Base-by-base conservation (phyloP, 129 eudicot genomes). In the Erigeron canadensis region DNA sequence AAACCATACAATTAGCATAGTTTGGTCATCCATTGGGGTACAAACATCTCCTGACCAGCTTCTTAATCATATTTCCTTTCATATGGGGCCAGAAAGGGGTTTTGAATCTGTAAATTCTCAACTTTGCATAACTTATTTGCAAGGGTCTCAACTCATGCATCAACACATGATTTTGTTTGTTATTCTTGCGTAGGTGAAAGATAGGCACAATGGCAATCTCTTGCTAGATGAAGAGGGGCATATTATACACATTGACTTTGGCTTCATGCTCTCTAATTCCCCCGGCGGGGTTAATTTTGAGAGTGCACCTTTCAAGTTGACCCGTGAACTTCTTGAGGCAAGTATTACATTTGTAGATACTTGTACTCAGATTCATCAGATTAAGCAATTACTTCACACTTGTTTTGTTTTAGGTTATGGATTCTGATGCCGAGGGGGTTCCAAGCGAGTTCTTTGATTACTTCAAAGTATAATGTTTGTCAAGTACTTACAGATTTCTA, bases 221-320 rank as follows among this genome's bases (percentile, higher is more conserved):
- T 80, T 95, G 86, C 82, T 95, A 82, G 99, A 95, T 81, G 99
- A 95, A 76, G 99, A 95, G 76, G 99, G 99, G 53, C 99, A 95
- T 77, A 86, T 95, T 43, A 95, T 95, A 75, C 99, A 95, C 85
- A 95, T 95, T 19, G 99, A 95, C 73, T 95, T 95, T 70, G 99
- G 99, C 51, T 95, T 95, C 82, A 95, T 95, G 99, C 91, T 95
- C 50, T 95, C 99, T 19, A 95, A 95, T 81, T 95, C 99, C 8
- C 99, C 99, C 8, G 99, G 99, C 40, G 99, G 99, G 64, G 99
- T 95, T 51, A 95, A 95, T 86, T 95, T 95, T 81, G 99, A 95
- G 80, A 95, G 99, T 86, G 99, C 99, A 37, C 99, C 99, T 44
- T 95, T 95, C 79, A 95, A 95, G 81, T 81, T 95, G 65, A 95